These are phyloP conservation scores for Cystobasidium onofrii DNA, from an alignment of 768 basidiomycete species.

Conservation along the genomic window DNA sequence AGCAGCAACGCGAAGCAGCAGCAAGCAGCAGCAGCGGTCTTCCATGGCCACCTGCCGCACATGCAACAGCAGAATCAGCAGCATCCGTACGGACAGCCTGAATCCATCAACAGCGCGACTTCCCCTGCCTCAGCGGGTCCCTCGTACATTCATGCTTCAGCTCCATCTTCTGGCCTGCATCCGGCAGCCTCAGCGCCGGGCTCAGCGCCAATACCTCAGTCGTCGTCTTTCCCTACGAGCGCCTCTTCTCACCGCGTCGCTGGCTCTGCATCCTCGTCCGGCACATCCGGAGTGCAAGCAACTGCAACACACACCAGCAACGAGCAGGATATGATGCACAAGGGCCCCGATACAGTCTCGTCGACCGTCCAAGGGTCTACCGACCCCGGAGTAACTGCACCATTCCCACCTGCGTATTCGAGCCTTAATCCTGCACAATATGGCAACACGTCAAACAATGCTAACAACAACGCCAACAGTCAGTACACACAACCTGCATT, in stretches of 20 bases:
- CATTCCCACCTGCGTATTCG: neutral
- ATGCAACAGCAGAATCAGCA: neutral
- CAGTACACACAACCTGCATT: neutral
- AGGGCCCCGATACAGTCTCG: neutral
- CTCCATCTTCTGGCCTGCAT: neutral
- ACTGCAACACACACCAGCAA: neutral
- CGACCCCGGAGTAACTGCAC: neutral
- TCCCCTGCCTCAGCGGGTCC: neutral
- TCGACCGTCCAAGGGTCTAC: neutral
- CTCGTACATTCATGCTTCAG: neutral
- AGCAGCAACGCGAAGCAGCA: neutral
- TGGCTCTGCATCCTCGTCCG: neutral
- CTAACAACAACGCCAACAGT: neutral
- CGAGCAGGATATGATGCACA: neutral
- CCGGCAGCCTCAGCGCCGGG: neutral
- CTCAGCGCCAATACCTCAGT: neutral
- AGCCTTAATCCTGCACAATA: neutral
- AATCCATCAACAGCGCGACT: neutral
- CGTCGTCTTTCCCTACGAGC: neutral
- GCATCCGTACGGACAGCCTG: neutral
- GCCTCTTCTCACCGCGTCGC: neutral
- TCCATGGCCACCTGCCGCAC: neutral
- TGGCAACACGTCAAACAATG: neutral
- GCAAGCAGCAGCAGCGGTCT: neutral
- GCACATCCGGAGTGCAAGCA: neutral